Percentiles rank a stretch among this genome's conserved stretches.
Conservation (phyloP, 371 early-diverging fungal species). For the Haplosporangium sp. region DNA sequence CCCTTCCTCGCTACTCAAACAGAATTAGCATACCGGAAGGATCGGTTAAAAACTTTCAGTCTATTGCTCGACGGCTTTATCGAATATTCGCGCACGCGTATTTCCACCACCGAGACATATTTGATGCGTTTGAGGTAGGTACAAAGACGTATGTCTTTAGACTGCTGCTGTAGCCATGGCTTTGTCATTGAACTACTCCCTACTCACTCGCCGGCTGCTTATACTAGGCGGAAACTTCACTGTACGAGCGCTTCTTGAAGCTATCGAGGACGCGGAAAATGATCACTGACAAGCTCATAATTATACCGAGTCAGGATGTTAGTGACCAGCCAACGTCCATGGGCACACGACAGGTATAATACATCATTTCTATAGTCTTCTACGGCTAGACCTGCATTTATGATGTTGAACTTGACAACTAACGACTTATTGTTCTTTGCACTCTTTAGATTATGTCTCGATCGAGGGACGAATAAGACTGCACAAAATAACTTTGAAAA, state of each 20-base stretch:
- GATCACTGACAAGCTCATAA: constrained; percentile 71
- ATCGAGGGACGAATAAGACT: constrained; percentile 21
- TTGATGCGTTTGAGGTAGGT: constrained; percentile 80
- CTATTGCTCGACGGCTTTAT: constrained; percentile 90
- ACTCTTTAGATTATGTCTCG: constrained; percentile 39
- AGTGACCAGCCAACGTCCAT: constrained; percentile 11
- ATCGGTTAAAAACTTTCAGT: constrained; percentile 86
- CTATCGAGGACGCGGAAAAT: constrained; percentile 74
- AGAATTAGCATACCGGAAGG: constrained; percentile 78
- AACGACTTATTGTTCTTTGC: background rate
- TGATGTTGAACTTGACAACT: too few species aligned
- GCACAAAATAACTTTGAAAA: background rate
- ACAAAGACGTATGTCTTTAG: background rate
- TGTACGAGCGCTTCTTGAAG: constrained; percentile 84
- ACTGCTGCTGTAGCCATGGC: constrained; percentile 1
- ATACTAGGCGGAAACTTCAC: constrained; percentile 72
- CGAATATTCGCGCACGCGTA: constrained; percentile 97
- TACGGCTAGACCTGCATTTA: too few species aligned
- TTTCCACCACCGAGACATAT: constrained; percentile 90
- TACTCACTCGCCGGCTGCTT: background rate
- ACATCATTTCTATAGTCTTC: background rate
- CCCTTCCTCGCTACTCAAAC: too few species aligned
- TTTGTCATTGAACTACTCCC: background rate
- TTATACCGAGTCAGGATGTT: constrained; percentile 65
- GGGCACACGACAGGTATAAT: constrained; percentile 33